Base-by-base conservation (phyloP, 495 filamentous ascomycete genomes). In the Podospora bellae-mahoneyi region DNA sequence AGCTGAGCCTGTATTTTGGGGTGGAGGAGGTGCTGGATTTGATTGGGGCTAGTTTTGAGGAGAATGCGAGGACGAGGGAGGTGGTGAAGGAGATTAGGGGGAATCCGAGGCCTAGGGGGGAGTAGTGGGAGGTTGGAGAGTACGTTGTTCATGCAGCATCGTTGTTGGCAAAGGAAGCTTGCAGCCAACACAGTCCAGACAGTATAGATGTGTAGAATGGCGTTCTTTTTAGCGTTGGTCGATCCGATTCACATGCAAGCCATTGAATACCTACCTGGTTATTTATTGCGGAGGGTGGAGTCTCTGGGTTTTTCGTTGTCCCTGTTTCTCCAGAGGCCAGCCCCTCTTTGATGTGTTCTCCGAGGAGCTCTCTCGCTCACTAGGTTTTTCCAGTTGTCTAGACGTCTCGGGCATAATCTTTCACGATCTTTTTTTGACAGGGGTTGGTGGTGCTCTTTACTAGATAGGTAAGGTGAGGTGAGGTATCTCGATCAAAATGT, bases 11-110 rank as follows among this genome's bases (percentile, higher is more conserved):
- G 65, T 92, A 96, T 69, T 97, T 97, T 77, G 87, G 89, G 18
- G 82, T 82, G 4, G 92, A 91, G 57, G 95, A 97, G 80, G 86
- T 98, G 54, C 82, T 96, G 20, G 95, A 98, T 71, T 72, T 99
- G 78, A 90, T 99, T 60, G 83, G 89, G 70, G 89, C 92, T 18
- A 85, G 96, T 75, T 99, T 99, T 81, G 93, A 94, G 66, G 94
- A 97, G 76, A 93, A 91, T 73, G 84, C 90, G 28, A 81, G 91
- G 73, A 87, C 93, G 59, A 85, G 90, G 74, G 88, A 86, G 72
- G 89, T 91, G 26, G 89, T 97, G 64, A 84, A 82, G 67, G 92
- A 97, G 78, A 96, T 99, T 69, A 86, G 85, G 75, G 78, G 77
- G 48, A 80, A 81, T 55, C 79, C 80, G 20, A 69, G 68, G 19